Evolutionary conservation across 1,139 yeast species (phyloP).

Genomic region (Blastobotrys illinoisensis): DNA sequence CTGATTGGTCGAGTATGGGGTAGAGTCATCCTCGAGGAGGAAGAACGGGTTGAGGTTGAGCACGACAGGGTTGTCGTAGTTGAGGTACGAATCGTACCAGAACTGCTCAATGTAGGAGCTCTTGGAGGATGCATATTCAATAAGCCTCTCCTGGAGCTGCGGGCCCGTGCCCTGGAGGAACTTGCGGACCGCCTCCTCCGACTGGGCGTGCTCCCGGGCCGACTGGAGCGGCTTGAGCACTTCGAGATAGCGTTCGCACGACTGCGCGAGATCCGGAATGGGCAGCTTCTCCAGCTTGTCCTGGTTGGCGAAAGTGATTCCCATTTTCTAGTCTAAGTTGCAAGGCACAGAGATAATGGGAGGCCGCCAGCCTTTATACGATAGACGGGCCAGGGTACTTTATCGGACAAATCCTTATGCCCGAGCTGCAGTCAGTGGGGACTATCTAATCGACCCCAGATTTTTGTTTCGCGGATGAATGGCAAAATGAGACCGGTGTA

Average conservation of each 20-base stretch:
- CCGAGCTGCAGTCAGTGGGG: not conserved
- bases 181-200: conserved; percentile 53
- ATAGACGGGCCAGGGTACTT: not conserved
- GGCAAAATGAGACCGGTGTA: not conserved
- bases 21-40: conserved; percentile 84
- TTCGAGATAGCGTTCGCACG: conserved; percentile 58
- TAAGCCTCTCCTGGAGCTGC: conserved; percentile 56
- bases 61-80: conserved; percentile 81
- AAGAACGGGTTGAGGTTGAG: conserved; percentile 83
- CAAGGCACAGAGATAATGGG: not conserved
- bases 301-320: conserved; percentile 51
- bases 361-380: not conserved
- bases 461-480: not conserved
- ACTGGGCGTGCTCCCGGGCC: conserved; percentile 57
- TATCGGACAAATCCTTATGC: not conserved
- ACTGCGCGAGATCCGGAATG: conserved; percentile 64
- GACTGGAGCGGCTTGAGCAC: conserved; percentile 74
- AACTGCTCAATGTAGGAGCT: conserved; percentile 85
- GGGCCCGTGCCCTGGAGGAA: conserved; percentile 57
- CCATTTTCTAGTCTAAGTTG: conserved; percentile 1
- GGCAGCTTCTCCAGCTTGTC: conserved; percentile 60
- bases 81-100: conserved; percentile 86
- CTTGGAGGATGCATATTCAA: conserved; percentile 56
- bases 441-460: not conserved
- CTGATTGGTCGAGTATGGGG: conserved; percentile 66